phyloP scores from a whole-genome alignment of 2,329 filamentous ascomycete species.

The Monilinia fructicola region DNA sequence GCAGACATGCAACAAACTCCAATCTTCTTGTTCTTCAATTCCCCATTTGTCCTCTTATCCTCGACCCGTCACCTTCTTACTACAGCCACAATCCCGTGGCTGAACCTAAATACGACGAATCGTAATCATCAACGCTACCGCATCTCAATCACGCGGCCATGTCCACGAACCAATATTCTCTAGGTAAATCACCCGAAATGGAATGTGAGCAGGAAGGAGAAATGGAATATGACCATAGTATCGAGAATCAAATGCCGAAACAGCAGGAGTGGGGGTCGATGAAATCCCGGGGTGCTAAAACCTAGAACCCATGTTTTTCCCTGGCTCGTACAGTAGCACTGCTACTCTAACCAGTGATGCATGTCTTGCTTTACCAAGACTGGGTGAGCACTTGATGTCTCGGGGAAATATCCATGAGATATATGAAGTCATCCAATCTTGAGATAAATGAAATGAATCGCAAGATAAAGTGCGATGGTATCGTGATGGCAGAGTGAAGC shows the following conservation, averaged over 20 bases:
- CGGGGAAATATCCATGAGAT: constrained; percentile 18
- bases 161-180: constrained; percentile 4
- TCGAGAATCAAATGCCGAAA: neutral
- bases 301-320: neutral
- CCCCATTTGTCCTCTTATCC: constrained; percentile 5
- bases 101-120: constrained; percentile 6
- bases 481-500: constrained; percentile 2
- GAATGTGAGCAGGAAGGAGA: neutral
- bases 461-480: neutral
- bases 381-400: constrained; percentile 8
- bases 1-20: constrained; percentile 4
- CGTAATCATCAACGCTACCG: neutral
- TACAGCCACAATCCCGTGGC: constrained; percentile 8
- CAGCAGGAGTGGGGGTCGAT: neutral
- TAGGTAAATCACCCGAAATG: neutral
- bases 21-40: neutral
- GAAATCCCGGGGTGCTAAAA: neutral
- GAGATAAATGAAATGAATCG: constrained; percentile 1
- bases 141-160: constrained; percentile 10
- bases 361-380: constrained; percentile 20
- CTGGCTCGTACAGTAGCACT: neutral
- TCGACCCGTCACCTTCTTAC: neutral
- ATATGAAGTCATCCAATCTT: neutral
- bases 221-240: constrained; percentile 5
- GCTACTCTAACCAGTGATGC: constrained; percentile 8